These are phyloP conservation scores for Cytospora piceae DNA, from an alignment of 2,329 filamentous ascomycete species.

Conservation along the genomic window DNA sequence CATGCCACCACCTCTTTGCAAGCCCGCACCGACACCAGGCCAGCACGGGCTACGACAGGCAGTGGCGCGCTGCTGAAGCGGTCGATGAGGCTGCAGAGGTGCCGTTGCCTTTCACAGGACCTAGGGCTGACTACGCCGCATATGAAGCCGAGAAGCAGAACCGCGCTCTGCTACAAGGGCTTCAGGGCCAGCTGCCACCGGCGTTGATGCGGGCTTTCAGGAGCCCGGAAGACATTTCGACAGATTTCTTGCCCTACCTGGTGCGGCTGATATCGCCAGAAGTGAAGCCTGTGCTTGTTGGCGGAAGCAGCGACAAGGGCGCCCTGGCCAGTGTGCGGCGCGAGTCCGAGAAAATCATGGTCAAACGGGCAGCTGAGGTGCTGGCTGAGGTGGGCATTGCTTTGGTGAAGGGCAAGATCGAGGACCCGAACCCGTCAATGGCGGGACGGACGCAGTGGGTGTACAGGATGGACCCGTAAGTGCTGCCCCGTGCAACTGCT, in stretches of 20 bases:
- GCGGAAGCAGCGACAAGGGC: conserved; percentile 64
- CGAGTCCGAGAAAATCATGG: conserved; percentile 80
- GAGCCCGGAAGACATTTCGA: conserved; percentile 75
- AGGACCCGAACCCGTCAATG: conserved; percentile 51
- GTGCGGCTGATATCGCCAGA: conserved; percentile 84
- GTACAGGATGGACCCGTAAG: conserved; percentile 93
- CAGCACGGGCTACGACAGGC: conserved; percentile 47
- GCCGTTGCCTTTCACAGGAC: conserved; percentile 76
- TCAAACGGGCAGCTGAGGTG: conserved; percentile 77
- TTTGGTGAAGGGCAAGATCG: conserved; percentile 80
- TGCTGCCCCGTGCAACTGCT: conserved; percentile 36
- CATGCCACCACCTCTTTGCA: conserved; percentile 90
- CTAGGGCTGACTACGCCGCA: conserved; percentile 79
- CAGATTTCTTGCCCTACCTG: conserved; percentile 83
- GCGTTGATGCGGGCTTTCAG: conserved; percentile 77
- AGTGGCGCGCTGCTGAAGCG: conserved; percentile 47
- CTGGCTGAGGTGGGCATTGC: conserved; percentile 82
- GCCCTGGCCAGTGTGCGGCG: conserved; percentile 78
- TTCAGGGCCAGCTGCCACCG: conserved; percentile 74
- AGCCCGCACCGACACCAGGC: conserved; percentile 61
- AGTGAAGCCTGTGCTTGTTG: conserved; percentile 84
- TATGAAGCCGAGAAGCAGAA: conserved; percentile 81
- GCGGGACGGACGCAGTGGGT: conserved; percentile 69
- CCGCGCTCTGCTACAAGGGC: conserved; percentile 69
- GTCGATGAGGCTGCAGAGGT: conserved; percentile 56